A percentile compares a stretch with the other conserved stretches of the same genome.
These are phyloP conservation scores for Cronartium ribicola DNA, from an alignment of 1,284 basidiomycete genomes.

Conservation along the genomic window DNA sequence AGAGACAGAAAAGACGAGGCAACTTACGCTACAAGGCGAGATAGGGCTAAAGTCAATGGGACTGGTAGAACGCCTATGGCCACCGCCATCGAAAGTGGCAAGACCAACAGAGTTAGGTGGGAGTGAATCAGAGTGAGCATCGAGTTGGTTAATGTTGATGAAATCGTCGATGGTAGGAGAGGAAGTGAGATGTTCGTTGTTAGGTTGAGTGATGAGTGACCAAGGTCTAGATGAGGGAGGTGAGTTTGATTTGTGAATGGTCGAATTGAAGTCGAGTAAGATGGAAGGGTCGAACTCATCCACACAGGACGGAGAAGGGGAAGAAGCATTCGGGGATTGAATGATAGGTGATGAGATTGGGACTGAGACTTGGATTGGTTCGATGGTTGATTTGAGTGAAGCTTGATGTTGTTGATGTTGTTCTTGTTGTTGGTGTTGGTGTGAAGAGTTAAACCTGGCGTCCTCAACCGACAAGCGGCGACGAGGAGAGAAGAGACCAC, in stretches of 20 bases:
- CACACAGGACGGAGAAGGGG: background rate
- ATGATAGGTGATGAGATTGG: background rate
- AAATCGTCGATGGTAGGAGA: background rate
- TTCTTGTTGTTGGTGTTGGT: background rate
- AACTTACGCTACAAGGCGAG: conserved; percentile 39
- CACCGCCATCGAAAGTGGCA: background rate
- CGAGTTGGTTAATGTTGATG: background rate
- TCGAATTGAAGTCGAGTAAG: background rate
- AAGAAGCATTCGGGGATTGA: background rate
- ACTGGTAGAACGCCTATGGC: conserved; percentile 14
- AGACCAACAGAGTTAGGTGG: background rate
- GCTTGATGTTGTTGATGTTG: background rate
- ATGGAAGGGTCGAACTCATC: conserved; percentile 1
- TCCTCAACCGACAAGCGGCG: conserved; percentile 1
- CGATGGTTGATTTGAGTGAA: background rate
- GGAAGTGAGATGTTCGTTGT: background rate
- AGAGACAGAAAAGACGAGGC: background rate
- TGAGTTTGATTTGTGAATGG: conserved; percentile 1
- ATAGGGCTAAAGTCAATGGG: conserved; percentile 25
- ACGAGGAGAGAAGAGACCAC: conserved; percentile 33
- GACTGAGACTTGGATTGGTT: background rate
- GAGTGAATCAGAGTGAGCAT: background rate
- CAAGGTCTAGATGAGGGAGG: background rate
- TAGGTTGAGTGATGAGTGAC: background rate
- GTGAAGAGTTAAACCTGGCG: background rate